These are phyloP conservation scores for Phialophora macrospora DNA, from an alignment of 2,329 filamentous ascomycete genomes.

Conservation along the genomic window DNA sequence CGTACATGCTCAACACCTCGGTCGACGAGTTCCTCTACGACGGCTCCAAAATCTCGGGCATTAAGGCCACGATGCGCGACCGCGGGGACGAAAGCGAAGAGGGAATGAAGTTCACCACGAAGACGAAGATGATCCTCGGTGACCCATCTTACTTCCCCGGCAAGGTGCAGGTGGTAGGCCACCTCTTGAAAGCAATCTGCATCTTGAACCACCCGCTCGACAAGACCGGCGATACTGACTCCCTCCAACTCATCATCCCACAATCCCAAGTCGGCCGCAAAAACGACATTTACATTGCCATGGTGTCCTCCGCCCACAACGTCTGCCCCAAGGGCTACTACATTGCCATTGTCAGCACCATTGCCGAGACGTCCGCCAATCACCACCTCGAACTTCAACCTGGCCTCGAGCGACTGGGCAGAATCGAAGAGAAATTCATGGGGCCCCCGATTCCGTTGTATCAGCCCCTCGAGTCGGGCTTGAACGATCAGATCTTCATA, in stretches of 20 bases:
- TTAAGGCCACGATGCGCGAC: slow-evolving; percentile 96
- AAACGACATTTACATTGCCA: slow-evolving; percentile 97
- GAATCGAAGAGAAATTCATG: slow-evolving; percentile 97
- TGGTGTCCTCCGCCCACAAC: slow-evolving; percentile 93
- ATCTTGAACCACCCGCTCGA: slow-evolving; percentile 94
- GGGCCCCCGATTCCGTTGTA: slow-evolving; percentile 90
- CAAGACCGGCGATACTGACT: slow-evolving; percentile 87
- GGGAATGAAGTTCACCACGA: slow-evolving; percentile 91
- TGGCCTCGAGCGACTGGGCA: slow-evolving; percentile 87
- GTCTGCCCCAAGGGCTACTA: slow-evolving; percentile 99
- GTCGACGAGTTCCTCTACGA: slow-evolving; percentile 90
- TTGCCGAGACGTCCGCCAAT: slow-evolving; percentile 88
- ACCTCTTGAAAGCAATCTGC: slow-evolving; percentile 95
- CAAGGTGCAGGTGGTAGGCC: slow-evolving; percentile 85
- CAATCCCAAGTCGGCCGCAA: slow-evolving; percentile 97
- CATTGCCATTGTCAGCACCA: slow-evolving; percentile 97
- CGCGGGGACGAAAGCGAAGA: slow-evolving; percentile 69
- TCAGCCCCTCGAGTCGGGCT: slow-evolving; percentile 82
- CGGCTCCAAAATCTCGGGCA: slow-evolving; percentile 82
- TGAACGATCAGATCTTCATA: slow-evolving; percentile 90
- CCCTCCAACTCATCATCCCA: slow-evolving; percentile 92
- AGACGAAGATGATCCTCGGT: slow-evolving; percentile 92
- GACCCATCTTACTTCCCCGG: slow-evolving; percentile 95
- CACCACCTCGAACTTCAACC: slow-evolving; percentile 94
- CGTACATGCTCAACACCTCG: slow-evolving; percentile 98